Evolutionary conservation across 176 grass and related monocot genomes (phyloP), one percentile per base, ranked within the genome.

Genomic region (Phoenix dactylifera): DNA sequence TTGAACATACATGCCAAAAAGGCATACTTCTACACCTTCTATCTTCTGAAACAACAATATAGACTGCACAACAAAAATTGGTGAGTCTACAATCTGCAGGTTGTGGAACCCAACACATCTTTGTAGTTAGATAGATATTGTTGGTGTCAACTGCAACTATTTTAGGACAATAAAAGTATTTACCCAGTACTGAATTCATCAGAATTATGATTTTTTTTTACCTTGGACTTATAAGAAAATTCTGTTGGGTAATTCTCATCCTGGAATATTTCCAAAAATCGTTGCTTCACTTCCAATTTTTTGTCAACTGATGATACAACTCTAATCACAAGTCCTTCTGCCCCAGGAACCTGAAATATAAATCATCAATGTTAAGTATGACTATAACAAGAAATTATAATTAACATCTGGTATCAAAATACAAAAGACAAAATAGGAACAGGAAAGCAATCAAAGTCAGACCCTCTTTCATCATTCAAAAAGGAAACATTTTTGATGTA

Each of bases 1-100:
- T 86, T 99, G 94, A 63, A 99, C 94, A 79, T 99, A 99, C 94
- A 99, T 99, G 61, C 94, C 94, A 76, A 99, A 99, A 28, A 99
- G 72, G 74, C 94, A 99, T 57, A 99, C 94, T 88, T 99, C 94
- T 59, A 99, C 94, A 24, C 94, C 94, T 88, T 99, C 94, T 71
- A 99, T 99, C 81, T 86, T 99, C 75, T 99, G 94, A 76, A 99
- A 99, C 65, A 99, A 81, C 58, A 99, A 83, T 70, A 99, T 69
- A 60, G 94, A 88, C 94, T 99, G 81, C 53, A 82, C 35, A 77
- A 82, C 70, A 16, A 86, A 66, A 57, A 75, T 30, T 44, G 50
- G 18, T 44, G 26, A 62, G 9, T 26, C 26, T 50, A 50, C 6
- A 55, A 73, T 73, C 20, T 35, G 4, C 14, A 29, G 7, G 35